Conservation (phyloP, 345 rosid species). For the Rubroshorea leprosula region DNA sequence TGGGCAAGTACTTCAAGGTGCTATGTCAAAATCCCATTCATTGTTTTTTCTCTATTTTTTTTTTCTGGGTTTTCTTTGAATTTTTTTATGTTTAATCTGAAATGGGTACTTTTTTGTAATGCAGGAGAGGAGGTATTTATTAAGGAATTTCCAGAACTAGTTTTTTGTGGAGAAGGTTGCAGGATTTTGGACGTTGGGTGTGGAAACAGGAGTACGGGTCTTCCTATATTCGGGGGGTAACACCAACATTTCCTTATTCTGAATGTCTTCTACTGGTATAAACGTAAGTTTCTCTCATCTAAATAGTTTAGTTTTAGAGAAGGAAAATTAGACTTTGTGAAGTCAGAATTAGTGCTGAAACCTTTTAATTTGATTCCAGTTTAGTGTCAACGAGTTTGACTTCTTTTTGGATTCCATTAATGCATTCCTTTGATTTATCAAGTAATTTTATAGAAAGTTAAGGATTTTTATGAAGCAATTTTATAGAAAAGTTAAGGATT, state of each 20-base stretch:
- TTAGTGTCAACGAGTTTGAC: too few species aligned
- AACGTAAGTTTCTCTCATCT: not conserved
- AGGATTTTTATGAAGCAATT: too few species aligned
- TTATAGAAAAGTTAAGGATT: too few species aligned
- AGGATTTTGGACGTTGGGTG: conserved; percentile 86
- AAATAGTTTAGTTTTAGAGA: not conserved
- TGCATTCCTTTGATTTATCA: too few species aligned
- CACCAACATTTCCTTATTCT: not conserved
- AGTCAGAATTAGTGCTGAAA: too few species aligned
- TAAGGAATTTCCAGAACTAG: conserved; percentile 87
- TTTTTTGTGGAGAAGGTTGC: conserved; percentile 39
- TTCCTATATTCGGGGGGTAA: conserved; percentile 80
- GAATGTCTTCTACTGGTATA: not conserved
- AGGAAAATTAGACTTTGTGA: not conserved
- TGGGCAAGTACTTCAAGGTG: conserved; percentile 94
- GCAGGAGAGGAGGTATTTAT: conserved; percentile 80
- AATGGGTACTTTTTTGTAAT: conserved; percentile 3
- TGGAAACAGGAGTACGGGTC: conserved; percentile 81
- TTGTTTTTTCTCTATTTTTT: not conserved
- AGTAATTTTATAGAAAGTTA: too few species aligned
- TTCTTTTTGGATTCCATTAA: too few species aligned
- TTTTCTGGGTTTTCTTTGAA: conserved; percentile 5
- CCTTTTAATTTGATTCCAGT: too few species aligned
- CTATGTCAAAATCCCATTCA: not conserved
- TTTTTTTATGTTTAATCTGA: not conserved